Conservation (phyloP, 768 basidiomycete genomes). For the Boletus subparvulus region DNA sequence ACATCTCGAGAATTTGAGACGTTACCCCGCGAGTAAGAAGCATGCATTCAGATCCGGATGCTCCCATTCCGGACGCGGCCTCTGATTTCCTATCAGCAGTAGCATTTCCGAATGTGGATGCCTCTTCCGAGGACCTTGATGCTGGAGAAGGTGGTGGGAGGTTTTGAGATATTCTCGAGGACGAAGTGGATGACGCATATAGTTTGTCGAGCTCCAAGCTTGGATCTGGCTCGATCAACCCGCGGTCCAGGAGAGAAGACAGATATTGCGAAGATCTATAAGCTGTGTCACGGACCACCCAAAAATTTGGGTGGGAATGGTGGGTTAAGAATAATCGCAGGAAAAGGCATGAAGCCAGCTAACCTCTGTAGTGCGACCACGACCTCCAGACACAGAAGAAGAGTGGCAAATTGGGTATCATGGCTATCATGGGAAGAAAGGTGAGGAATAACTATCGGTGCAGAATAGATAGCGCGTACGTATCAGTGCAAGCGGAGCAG, state of each 20-base stretch:
- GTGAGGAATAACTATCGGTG: neutral
- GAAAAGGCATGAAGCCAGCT: conserved; percentile 1
- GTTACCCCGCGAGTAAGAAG: conserved; percentile 56
- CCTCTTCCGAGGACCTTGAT: conserved; percentile 11
- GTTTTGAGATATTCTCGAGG: conserved; percentile 11
- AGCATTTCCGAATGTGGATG: neutral
- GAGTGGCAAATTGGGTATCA: conserved; percentile 82
- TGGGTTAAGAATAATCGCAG: neutral
- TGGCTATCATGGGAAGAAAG: conserved; percentile 43
- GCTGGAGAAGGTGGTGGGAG: conserved; percentile 7
- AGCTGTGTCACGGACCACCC: conserved; percentile 38
- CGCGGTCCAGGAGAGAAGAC: conserved; percentile 53
- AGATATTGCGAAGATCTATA: conserved; percentile 72
- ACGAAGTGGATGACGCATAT: conserved; percentile 40
- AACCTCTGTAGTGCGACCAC: conserved; percentile 83
- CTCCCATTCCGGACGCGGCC: neutral
- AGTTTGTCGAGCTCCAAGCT: conserved; percentile 56
- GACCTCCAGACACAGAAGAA: conserved; percentile 85
- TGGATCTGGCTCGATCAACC: conserved; percentile 55
- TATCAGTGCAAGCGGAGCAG: conserved; percentile 72
- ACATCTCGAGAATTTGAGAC: conserved; percentile 46
- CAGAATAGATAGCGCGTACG: conserved; percentile 47
- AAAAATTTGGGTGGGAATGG: neutral
- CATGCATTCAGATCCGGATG: conserved; percentile 29
- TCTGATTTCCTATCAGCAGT: conserved; percentile 1